Percentiles rank a stretch among this genome's conserved stretches.
Conservation (phyloP, 2,329 filamentous ascomycete genomes). For the Parastagonospora nodorum region DNA sequence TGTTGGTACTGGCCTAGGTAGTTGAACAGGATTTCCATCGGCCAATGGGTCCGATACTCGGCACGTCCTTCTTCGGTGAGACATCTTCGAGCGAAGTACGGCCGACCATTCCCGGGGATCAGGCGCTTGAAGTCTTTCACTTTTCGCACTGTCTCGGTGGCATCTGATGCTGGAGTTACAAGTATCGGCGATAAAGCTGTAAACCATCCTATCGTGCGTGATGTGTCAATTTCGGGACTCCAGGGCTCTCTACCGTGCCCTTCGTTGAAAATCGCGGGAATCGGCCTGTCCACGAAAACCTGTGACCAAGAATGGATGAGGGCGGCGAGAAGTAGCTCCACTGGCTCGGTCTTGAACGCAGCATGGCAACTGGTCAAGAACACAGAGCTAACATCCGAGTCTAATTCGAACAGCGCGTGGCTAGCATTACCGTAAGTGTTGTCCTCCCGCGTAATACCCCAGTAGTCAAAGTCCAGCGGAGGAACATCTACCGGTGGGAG, state of each 20-base stretch:
- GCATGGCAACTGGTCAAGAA: slow-evolving; percentile 42
- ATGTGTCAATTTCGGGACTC: slow-evolving; percentile 56
- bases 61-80: slow-evolving; percentile 37
- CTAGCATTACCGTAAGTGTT: slow-evolving; percentile 47
- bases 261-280: slow-evolving; percentile 56
- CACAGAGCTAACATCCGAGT: slow-evolving; percentile 28
- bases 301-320: slow-evolving; percentile 61
- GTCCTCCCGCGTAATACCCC: slow-evolving; percentile 44
- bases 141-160: slow-evolving; percentile 58
- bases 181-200: slow-evolving; percentile 57
- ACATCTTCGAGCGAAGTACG: slow-evolving; percentile 52
- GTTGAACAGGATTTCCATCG: slow-evolving; percentile 64
- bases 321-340: slow-evolving; percentile 62
- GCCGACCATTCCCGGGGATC: slow-evolving; percentile 42
- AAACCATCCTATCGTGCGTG: slow-evolving; percentile 66
- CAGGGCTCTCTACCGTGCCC: slow-evolving; percentile 47
- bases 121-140: slow-evolving; percentile 58
- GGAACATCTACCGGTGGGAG: slow-evolving; percentile 39
- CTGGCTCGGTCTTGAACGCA: slow-evolving; percentile 58
- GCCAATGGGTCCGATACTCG: slow-evolving; percentile 45
- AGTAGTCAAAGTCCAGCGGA: slow-evolving; percentile 42
- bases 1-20: slow-evolving; percentile 59
- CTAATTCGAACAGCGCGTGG: slow-evolving; percentile 39
- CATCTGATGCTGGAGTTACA: slow-evolving; percentile 28
- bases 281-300: slow-evolving; percentile 58